Base-by-base conservation (phyloP, 768 basidiomycete genomes). In the Mycena indigotica region DNA sequence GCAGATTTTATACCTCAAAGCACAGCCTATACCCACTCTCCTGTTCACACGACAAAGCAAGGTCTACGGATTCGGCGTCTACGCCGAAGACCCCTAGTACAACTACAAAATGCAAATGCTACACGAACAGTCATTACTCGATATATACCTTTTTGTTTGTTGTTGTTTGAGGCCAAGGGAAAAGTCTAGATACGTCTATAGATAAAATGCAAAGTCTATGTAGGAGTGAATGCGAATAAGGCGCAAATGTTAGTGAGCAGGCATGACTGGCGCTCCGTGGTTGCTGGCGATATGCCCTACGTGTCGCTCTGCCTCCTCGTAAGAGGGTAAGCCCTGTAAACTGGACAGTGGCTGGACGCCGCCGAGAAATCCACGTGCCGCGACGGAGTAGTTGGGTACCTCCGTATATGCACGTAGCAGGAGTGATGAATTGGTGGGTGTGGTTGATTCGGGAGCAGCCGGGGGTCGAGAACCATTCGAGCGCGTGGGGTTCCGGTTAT, bases 351-450 rank as follows among this genome's bases (percentile, higher is more conserved):
- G 94, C 10, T 89, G 86, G n/a, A 95, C 87, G 4, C 95, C 94
- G 5, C 95, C 95, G 25, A 95, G 80, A 72, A 95, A 96, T 5
- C 94, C 95, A 15, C 89, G 78, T 59, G 88, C 85, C 2, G 95
- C 93, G 45, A 91, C 80, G 19, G 81, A 81, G 71, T 98, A 98
- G 63, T 91, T 85, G 1, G 96, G 96, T 17, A 97, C 91, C 76
- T 81, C 84, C 62, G 82, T 90, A 65, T 84, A 87, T 46, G 84
- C 83, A 21, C 86, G 80, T 61, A 84, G 84, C 56, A 88, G 74
- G 61, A 84, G 61, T 61, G 71, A 66, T 16, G 69, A 68, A 44
- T 50, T 55, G 17, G 48, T n/a, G n/a, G n/a, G n/a, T 8, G 32
- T 17, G 17, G 8, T 35, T 17, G 32, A 44, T 29, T 68, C 65